Evolutionary conservation across 306 rosid species (phyloP).

Genomic region (Biancaea sappan): DNA sequence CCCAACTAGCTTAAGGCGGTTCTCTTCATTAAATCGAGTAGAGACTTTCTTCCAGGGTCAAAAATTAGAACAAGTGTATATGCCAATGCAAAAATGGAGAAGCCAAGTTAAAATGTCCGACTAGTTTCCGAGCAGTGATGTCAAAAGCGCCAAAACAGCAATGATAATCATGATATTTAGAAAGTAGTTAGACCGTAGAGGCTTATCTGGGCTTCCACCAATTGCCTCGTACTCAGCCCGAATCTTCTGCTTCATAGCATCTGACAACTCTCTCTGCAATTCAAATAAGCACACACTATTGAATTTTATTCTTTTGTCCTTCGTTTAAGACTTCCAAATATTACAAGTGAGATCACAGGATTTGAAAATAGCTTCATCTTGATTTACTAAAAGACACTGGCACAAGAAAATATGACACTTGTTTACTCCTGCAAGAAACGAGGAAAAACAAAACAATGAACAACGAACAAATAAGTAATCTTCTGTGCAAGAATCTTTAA

Average conservation of each 20-base stretch:
- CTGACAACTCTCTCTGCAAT: slow-evolving; percentile 95
- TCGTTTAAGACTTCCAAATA: slow-evolving; percentile 69
- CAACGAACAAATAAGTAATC: slow-evolving; percentile 31
- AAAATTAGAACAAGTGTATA: slow-evolving; percentile 21
- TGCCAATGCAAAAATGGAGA: slow-evolving; percentile 19
- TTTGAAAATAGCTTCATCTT: slow-evolving; percentile 85
- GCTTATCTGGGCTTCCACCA: slow-evolving; percentile 98
- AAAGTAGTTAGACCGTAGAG: slow-evolving; percentile 81
- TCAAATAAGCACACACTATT: slow-evolving; percentile 77
- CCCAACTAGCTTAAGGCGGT: neutral
- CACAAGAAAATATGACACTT: slow-evolving; percentile 64
- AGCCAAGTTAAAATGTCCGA: neutral
- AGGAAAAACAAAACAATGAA: slow-evolving; percentile 54
- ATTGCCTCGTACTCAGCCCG: slow-evolving; percentile 84
- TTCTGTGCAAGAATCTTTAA: slow-evolving; percentile 7
- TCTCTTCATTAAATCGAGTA: neutral
- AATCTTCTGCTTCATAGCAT: slow-evolving; percentile 89
- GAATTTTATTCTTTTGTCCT: slow-evolving; percentile 84
- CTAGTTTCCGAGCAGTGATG: slow-evolving; percentile 76
- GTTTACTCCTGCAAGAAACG: slow-evolving; percentile 87
- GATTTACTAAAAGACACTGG: slow-evolving; percentile 65
- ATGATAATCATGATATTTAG: slow-evolving; percentile 79
- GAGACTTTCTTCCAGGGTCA: neutral
- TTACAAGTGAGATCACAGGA: slow-evolving; percentile 63
- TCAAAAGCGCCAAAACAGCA: slow-evolving; percentile 83